phyloP scores from a whole-genome alignment of 2,329 filamentous ascomycete species.

The Ophiostoma perfectum region DNA sequence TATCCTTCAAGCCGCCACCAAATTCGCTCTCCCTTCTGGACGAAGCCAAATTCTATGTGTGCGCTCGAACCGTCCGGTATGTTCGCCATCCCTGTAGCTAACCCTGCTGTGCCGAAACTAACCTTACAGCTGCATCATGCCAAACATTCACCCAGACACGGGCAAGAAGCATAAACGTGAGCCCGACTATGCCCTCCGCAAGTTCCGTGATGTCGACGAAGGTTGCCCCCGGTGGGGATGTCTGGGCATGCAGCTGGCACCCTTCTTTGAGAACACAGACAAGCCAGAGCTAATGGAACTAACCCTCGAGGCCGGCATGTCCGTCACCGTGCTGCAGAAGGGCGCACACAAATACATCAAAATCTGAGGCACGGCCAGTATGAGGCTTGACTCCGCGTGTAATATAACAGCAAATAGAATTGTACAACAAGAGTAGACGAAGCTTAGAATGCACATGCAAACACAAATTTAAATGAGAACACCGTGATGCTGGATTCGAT shows the following conservation, averaged over 20 bases:
- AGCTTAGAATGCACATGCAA: neutral
- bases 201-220: conserved; percentile 54
- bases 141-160: conserved; percentile 61
- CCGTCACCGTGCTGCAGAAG: conserved; percentile 44
- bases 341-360: conserved; percentile 42
- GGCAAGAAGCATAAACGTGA: conserved; percentile 52
- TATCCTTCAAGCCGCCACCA: conserved; percentile 47
- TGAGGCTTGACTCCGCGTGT: neutral
- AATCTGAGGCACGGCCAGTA: conserved; percentile 22
- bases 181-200: conserved; percentile 54
- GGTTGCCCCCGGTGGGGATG: conserved; percentile 54
- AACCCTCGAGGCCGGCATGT: conserved; percentile 53
- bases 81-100: conserved; percentile 25
- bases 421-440: conserved; percentile 1
- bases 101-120: neutral
- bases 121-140: conserved; percentile 52
- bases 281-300: conserved; percentile 36
- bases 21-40: conserved; percentile 41
- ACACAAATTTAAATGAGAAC: neutral
- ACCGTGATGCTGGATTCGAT: neutral
- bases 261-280: conserved; percentile 39
- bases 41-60: conserved; percentile 46
- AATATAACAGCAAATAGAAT: neutral
- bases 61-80: conserved; percentile 57
- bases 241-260: conserved; percentile 62